Conservation (phyloP, 176 grass and related monocot species). For the Leersia perrieri region DNA sequence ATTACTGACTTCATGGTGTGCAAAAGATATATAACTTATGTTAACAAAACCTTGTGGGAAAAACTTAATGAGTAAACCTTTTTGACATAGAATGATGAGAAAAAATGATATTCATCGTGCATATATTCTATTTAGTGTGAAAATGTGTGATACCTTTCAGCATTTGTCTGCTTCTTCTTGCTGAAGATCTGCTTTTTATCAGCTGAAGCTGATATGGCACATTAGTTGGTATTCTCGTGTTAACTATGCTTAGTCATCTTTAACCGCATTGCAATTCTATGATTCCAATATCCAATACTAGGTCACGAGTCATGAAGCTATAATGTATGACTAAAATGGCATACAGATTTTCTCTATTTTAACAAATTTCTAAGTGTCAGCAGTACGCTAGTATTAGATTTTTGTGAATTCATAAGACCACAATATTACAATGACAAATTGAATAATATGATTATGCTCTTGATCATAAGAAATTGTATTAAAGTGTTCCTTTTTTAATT, state of each 20-base stretch:
- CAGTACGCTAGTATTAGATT: no score
- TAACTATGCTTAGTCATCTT: background rate
- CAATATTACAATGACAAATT: background rate
- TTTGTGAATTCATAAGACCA: no score
- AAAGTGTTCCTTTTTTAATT: background rate
- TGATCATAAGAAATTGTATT: background rate
- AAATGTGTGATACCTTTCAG: background rate
- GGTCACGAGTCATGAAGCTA: background rate
- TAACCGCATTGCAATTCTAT: background rate
- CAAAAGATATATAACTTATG: background rate
- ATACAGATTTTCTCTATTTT: background rate
- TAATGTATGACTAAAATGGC: background rate
- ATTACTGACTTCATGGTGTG: background rate
- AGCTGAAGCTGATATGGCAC: background rate
- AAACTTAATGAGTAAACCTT: no score
- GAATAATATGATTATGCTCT: background rate
- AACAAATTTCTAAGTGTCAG: background rate
- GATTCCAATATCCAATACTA: background rate
- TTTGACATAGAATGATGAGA: no score
- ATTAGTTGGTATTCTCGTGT: background rate
- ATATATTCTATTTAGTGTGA: background rate
- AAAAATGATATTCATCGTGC: slow-evolving; percentile 9
- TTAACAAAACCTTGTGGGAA: background rate
- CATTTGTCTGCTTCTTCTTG: background rate
- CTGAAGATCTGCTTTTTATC: background rate